These are phyloP conservation scores for Nakataea oryzae DNA, from an alignment of 2,329 filamentous ascomycete genomes.

Conservation along the genomic window DNA sequence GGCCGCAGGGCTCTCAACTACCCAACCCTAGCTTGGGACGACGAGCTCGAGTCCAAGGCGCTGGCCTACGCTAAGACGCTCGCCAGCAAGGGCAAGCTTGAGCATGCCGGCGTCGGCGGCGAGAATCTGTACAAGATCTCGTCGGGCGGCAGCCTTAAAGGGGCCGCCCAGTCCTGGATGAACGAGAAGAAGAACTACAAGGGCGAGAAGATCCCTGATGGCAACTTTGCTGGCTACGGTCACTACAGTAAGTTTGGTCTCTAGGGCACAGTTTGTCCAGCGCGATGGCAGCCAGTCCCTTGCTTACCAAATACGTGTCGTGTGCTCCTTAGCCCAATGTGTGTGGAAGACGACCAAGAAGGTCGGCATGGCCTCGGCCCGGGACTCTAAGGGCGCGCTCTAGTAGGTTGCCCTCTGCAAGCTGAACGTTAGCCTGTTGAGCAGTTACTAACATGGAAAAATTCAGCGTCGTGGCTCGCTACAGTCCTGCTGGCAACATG, in stretches of 20 bases:
- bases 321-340: slow-evolving; percentile 10
- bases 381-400: slow-evolving; percentile 14
- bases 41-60: not conserved
- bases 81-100: not conserved
- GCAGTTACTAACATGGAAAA: not conserved
- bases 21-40: not conserved
- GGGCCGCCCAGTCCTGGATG: not conserved
- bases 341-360: slow-evolving; percentile 21
- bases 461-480: slow-evolving; percentile 18
- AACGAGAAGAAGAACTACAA: not conserved
- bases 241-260: slow-evolving; percentile 5
- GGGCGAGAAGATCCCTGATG: not conserved
- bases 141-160: not conserved
- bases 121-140: not conserved
- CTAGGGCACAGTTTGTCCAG: not conserved
- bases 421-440: not conserved
- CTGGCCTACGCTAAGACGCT: not conserved
- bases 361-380: slow-evolving; percentile 19
- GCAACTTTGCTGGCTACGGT: slow-evolving; percentile 6
- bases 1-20: not conserved
- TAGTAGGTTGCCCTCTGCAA: slow-evolving; percentile 8
- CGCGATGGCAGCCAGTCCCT: not conserved
- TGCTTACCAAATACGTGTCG: slow-evolving; percentile 7
- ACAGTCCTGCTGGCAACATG: slow-evolving; percentile 21
- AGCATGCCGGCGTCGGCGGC: slow-evolving; percentile 1